Conservation (phyloP, 1,284 basidiomycete species). For the Mycena citricolor region DNA sequence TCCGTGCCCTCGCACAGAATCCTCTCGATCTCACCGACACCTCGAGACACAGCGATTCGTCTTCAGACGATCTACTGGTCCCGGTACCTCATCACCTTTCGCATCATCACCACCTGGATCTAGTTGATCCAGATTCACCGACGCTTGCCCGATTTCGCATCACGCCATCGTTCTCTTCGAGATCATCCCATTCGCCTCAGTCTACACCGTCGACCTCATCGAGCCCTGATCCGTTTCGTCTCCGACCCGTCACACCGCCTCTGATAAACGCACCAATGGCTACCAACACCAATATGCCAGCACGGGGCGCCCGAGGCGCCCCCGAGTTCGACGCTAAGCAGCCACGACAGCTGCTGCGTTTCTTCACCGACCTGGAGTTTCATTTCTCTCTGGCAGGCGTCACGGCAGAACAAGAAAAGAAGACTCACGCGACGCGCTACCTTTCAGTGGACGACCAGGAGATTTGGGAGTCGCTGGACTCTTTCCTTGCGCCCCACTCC, state of each 20-base stretch:
- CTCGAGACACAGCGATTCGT: neutral
- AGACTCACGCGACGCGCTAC: neutral
- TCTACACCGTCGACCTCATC: too few relatives aligned
- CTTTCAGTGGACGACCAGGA: slow-evolving; percentile 2
- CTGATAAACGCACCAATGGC: too few relatives aligned
- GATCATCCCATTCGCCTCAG: too few relatives aligned
- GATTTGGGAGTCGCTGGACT: neutral
- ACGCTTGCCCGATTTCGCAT: slow-evolving; percentile 2
- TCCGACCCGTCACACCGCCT: too few relatives aligned
- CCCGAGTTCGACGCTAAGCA: neutral
- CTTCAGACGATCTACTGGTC: neutral
- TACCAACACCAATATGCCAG: slow-evolving; percentile 1
- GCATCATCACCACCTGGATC: slow-evolving; percentile 9
- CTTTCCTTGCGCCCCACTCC: neutral
- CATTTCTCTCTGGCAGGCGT: neutral
- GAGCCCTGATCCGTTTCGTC: too few relatives aligned
- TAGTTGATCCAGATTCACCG: slow-evolving; percentile 1
- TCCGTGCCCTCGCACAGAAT: slow-evolving; percentile 2
- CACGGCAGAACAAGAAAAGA: neutral
- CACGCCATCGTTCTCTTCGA: too few relatives aligned
- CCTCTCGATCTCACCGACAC: slow-evolving; percentile 1
- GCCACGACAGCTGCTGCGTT: neutral
- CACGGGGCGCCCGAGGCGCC: neutral
- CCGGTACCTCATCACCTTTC: slow-evolving; percentile 3
- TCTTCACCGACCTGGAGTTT: neutral